Evolutionary conservation across 2,329 filamentous ascomycete species (phyloP).

Genomic region (Penicillium janthinellum): DNA sequence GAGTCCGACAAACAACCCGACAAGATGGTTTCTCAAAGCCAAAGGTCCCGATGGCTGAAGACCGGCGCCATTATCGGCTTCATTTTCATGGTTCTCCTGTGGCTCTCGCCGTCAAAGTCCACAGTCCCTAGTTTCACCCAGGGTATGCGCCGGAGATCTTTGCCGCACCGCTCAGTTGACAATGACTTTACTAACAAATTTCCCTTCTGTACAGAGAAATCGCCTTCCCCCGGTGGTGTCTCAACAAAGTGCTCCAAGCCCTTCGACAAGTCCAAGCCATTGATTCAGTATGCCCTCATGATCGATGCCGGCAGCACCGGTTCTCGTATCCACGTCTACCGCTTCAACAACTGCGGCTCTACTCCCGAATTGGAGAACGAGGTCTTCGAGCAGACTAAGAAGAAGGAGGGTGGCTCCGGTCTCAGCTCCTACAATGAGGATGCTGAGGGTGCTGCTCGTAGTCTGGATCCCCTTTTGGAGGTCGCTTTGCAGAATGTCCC

Average conservation of each 20-base stretch:
- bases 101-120: conserved; percentile 50
- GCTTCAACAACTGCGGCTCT: conserved; percentile 96
- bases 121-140: conserved; percentile 26
- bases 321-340: conserved; percentile 96
- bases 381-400: conserved; percentile 90
- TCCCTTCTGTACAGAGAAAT: conserved; percentile 24
- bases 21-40: conserved; percentile 62
- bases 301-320: conserved; percentile 97
- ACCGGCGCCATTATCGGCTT: conserved; percentile 62
- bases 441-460: conserved; percentile 83
- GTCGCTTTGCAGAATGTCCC: conserved; percentile 83
- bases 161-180: neutral
- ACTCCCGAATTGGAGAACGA: conserved; percentile 95
- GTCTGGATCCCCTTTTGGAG: conserved; percentile 83
- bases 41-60: conserved; percentile 63
- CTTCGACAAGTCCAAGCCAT: conserved; percentile 82
- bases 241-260: conserved; percentile 78
- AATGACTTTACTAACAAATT: conserved; percentile 9
- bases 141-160: conserved; percentile 21
- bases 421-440: conserved; percentile 86
- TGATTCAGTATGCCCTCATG: conserved; percentile 98
- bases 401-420: conserved; percentile 74
- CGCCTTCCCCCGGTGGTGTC: conserved; percentile 52
- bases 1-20: conserved; percentile 43
- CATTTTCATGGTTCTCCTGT: conserved; percentile 59